phyloP scores from a whole-genome alignment of 345 rosid genomes.

The Fremontodendron californicum region DNA sequence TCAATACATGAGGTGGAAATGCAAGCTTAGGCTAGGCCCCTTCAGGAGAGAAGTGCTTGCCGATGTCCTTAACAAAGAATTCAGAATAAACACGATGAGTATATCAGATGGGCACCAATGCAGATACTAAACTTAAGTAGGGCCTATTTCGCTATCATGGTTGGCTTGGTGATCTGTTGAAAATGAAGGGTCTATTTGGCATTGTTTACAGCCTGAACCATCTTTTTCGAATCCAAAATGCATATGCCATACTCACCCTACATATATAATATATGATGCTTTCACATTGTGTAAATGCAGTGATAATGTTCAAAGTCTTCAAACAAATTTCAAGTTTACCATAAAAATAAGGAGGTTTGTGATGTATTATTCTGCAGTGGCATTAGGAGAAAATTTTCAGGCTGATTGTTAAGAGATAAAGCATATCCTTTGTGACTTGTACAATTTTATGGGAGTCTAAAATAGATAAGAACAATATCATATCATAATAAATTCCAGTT shows the following conservation, averaged over 20 bases:
- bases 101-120: background rate
- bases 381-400: background rate
- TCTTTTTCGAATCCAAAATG: background rate
- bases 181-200: background rate
- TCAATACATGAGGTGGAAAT: background rate
- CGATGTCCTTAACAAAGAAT: background rate
- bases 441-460: background rate
- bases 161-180: background rate
- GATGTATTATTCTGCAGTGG: background rate
- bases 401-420: background rate
- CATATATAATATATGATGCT: background rate
- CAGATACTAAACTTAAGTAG: background rate
- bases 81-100: background rate
- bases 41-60: background rate
- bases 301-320: background rate
- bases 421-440: background rate
- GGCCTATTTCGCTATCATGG: background rate
- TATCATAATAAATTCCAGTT: background rate
- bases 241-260: background rate
- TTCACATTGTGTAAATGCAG: background rate
- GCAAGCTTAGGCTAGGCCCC: background rate
- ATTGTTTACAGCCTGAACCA: background rate
- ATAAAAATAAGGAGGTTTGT: background rate
- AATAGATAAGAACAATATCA: background rate
- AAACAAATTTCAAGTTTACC: background rate